Evolutionary conservation across 2,329 filamentous ascomycete genomes (phyloP), one percentile per base, ranked within the genome.

Genomic region (Fusarium sublunatum): DNA sequence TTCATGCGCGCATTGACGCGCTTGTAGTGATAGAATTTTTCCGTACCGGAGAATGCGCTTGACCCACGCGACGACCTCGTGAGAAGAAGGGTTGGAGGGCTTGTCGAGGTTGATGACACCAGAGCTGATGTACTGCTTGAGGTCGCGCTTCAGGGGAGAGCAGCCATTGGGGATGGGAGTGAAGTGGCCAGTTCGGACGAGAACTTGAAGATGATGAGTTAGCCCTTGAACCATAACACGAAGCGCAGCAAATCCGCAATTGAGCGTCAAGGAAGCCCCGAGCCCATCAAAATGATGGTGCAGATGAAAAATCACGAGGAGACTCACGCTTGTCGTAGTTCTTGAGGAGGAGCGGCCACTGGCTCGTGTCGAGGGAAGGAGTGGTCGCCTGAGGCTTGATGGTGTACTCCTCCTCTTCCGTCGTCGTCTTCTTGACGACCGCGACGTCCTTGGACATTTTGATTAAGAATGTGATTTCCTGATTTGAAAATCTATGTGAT

Each of bases 11-110:
- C 58, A 39, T 56, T 58, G 48, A 46, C 61, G 58, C 63, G 52
- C 34, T 44, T 29, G 35, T 34, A 31, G 32, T 43, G 40, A 26
- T 31, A 29, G 40, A 29, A 53, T 43, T 25, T 53, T 50, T 46
- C 74, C 80, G 66, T 87, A 93, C 90, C 91, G 89, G 53, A 99
- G 85, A 73, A 98, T 98, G 72, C 94, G 90, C 89, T 99, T 99
- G 72, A 98, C 91, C 95, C 95, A 99, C 69, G 95, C 94, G 75
- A 99, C 95, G 68, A 99, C 95, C 84, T 99, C 95, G 86, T 99
- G 95, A 74, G 91, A 95, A 69, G 93, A 97, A 51, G 94, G 94
- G 83, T 99, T 99, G 49, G 93, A 96, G 55, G 94, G 95, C 83
- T 80, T 80, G 67, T 80, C 78, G 71, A 97, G 89, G 83, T 99